Conservation (phyloP, 345 rosid species). For the Kernera saxatilis region DNA sequence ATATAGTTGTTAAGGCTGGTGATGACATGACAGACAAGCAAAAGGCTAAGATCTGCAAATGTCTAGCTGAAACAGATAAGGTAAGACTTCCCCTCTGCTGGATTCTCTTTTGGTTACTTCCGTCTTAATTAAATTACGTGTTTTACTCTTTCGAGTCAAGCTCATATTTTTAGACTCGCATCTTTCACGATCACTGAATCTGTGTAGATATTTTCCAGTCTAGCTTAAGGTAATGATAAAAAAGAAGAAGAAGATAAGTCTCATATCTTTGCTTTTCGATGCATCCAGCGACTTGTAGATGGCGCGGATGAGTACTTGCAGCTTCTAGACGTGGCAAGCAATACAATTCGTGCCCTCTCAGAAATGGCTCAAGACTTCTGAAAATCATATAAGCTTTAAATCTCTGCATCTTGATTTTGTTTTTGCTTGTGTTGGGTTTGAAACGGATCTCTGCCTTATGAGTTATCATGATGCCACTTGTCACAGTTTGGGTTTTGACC, state of each 20-base stretch:
- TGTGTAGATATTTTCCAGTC: neutral
- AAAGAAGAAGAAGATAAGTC: neutral
- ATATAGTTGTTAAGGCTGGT: conserved; percentile 50
- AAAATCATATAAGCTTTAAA: neutral
- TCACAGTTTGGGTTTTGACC: neutral
- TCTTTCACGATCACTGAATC: neutral
- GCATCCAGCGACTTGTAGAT: conserved; percentile 76
- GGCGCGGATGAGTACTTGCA: conserved; percentile 97
- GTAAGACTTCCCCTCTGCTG: conserved; percentile 28
- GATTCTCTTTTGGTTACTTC: neutral
- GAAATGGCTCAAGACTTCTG: conserved; percentile 70
- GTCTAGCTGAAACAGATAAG: conserved; percentile 79
- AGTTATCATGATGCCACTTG: neutral
- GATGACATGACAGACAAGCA: conserved; percentile 79
- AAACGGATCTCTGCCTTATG: neutral
- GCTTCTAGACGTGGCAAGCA: conserved; percentile 77
- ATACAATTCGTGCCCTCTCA: conserved; percentile 54
- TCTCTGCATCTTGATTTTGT: neutral
- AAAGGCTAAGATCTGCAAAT: conserved; percentile 84
- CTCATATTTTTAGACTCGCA: neutral
- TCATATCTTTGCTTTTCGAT: neutral
- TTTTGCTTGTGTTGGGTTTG: neutral
- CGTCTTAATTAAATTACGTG: neutral
- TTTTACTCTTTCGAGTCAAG: neutral
- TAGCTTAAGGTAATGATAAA: neutral